These are phyloP conservation scores for Cutaneotrichosporon cyanovorans DNA, from an alignment of 1,284 basidiomycete species.

Conservation along the genomic window DNA sequence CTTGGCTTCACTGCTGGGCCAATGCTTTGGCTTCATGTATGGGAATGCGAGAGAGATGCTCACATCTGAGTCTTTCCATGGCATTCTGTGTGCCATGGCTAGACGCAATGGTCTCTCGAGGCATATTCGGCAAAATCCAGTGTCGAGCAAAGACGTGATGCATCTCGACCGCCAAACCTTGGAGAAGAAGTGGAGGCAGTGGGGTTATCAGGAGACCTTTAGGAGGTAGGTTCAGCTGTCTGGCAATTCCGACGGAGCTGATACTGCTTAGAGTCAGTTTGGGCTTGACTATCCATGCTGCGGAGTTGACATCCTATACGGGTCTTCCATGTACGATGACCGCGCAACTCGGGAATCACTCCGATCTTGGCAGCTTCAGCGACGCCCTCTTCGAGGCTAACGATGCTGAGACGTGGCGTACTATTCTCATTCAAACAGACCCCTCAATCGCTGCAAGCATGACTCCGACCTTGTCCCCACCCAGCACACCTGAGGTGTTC, in stretches of 20 bases:
- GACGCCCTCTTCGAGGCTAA: constrained; percentile 13
- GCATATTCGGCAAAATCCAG: constrained; percentile 3
- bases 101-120: constrained; percentile 7
- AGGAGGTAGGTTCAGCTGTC: background rate
- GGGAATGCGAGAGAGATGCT: constrained; percentile 10
- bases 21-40: constrained; percentile 11
- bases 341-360: background rate
- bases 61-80: constrained; percentile 11
- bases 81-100: constrained; percentile 3
- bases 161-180: constrained; percentile 1
- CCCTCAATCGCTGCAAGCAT: no score
- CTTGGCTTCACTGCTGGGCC: constrained; percentile 8
- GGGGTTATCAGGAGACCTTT: constrained; percentile 9
- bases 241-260: background rate
- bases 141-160: constrained; percentile 2
- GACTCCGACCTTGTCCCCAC: no score
- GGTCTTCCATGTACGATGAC: constrained; percentile 2
- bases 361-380: constrained; percentile 1
- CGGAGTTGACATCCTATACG: constrained; percentile 7
- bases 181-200: constrained; percentile 6
- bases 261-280: constrained; percentile 1
- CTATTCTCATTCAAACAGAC: background rate
- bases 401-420: constrained; percentile 8
- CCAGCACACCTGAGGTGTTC: background rate
- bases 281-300: constrained; percentile 10